Evolutionary conservation across 2,329 filamentous ascomycete genomes (phyloP), one percentile per base, ranked within the genome.

Genomic region (Trichoderma semiorbis): DNA sequence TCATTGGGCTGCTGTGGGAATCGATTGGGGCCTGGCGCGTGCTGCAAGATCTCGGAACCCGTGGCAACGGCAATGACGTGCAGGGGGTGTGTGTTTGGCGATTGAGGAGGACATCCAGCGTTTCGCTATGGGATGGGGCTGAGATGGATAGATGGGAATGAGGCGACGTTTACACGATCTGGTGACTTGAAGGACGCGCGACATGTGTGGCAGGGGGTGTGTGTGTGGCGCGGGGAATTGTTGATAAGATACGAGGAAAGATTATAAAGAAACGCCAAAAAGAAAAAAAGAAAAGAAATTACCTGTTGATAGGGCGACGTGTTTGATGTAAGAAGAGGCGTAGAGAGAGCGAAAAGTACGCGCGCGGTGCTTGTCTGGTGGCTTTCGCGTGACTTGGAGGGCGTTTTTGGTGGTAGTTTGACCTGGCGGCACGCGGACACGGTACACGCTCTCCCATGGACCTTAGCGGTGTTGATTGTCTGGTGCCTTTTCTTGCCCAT

Each of bases 401-500:
- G 65, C 34, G 65, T 57, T 58, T 30, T 47, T 18, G 24, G 43
- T 21, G 43, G 43, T 47, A 21, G 43, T 47, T 47, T 47, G 43
- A 47, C 43, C n/a, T 47, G 43, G n/a, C 6, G n/a, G 14, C 65
- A 69, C 65, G 55, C 65, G 65, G n/a, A 69, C 65, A 50, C 65
- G 65, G 55, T 32, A 69, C 65, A 60, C 65, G 65, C 36, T 50
- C 43, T 69, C 21, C 36, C 36, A 39, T 39, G 32, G 32, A 34
- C 1, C 36, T 39, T 39, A 39, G 36, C 36, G 36, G 36, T 39
- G 36, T 39, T 39, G 36, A 39, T 1, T 47, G 5, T 47, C 39
- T 36, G 18, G 32, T 50, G 26, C 34, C 1, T 43, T 21, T 43
- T 43, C 36, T 32, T 16, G 39, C 24, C 32, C 18, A 3, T 3